phyloP scores from a whole-genome alignment of 2,329 filamentous ascomycete species.

The Aspergillus tubingensis region DNA sequence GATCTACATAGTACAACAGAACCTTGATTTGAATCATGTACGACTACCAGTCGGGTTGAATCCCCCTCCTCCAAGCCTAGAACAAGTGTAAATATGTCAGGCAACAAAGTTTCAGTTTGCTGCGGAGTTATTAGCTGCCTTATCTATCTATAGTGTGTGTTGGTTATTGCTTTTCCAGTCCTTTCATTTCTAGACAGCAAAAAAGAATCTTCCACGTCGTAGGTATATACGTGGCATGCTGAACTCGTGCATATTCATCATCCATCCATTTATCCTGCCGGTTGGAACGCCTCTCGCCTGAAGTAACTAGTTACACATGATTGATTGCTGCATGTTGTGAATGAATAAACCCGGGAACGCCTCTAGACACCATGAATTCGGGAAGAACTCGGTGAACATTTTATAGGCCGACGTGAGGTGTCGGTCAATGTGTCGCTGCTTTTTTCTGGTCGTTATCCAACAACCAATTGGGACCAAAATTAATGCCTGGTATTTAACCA shows the following conservation, averaged over 20 bases:
- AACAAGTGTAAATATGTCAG: background rate
- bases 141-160: background rate
- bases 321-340: background rate
- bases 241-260: background rate
- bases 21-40: background rate
- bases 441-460: background rate
- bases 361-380: background rate
- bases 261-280: background rate
- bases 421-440: background rate
- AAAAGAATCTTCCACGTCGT: background rate
- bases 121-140: background rate
- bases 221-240: background rate
- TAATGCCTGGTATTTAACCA: constrained; percentile 7
- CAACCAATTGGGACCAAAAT: background rate
- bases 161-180: background rate
- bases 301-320: too few relatives aligned
- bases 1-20: background rate
- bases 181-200: background rate
- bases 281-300: constrained; percentile 2
- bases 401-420: background rate
- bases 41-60: background rate
- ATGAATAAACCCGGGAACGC: background rate
- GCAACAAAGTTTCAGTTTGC: background rate
- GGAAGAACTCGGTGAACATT: too few relatives aligned
- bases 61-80: background rate